phyloP scores from a whole-genome alignment of 495 filamentous ascomycete species.

The Staphylotrichum tortipilum region DNA sequence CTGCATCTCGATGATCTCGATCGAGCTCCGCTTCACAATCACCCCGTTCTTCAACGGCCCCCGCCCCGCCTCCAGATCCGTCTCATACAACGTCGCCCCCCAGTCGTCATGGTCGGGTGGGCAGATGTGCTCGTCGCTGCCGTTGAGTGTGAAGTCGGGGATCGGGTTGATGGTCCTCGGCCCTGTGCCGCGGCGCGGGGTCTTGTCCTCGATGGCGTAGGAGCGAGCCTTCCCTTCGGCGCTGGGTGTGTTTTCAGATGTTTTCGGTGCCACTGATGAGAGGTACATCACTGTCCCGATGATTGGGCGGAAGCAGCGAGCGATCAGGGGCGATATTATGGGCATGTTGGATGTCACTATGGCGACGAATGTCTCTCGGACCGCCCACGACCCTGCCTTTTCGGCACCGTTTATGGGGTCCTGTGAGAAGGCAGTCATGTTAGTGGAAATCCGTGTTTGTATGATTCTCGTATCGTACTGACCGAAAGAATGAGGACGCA shows the following conservation, averaged over 20 bases:
- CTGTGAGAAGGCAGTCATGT: constrained; percentile 12
- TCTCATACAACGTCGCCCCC: not conserved
- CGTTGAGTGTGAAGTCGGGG: constrained; percentile 37
- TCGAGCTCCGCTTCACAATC: constrained; percentile 19
- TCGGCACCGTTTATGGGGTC: constrained; percentile 36
- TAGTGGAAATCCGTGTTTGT: too few species aligned
- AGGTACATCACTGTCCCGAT: constrained; percentile 23
- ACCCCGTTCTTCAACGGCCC: not conserved
- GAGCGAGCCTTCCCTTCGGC: constrained; percentile 12
- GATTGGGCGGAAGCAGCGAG: constrained; percentile 28
- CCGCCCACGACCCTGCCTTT: constrained; percentile 40
- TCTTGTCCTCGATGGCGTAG: constrained; percentile 29
- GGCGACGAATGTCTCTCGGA: constrained; percentile 44
- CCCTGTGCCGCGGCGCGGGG: constrained; percentile 33
- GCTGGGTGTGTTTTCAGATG: constrained; percentile 19
- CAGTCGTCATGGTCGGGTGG: not conserved
- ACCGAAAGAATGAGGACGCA: constrained; percentile 39
- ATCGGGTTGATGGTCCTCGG: constrained; percentile 36
- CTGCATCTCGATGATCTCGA: constrained; percentile 12
- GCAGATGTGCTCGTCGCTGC: constrained; percentile 40
- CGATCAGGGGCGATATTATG: constrained; percentile 42
- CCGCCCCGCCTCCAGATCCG: constrained; percentile 5
- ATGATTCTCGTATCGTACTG: too few species aligned
- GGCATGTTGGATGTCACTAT: constrained; percentile 46
- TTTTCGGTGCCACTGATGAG: constrained; percentile 14